Evolutionary conservation across 192 early-diverging fungal genomes (phyloP), one percentile per base, ranked within the genome.

Genomic region (Podila epigama): DNA sequence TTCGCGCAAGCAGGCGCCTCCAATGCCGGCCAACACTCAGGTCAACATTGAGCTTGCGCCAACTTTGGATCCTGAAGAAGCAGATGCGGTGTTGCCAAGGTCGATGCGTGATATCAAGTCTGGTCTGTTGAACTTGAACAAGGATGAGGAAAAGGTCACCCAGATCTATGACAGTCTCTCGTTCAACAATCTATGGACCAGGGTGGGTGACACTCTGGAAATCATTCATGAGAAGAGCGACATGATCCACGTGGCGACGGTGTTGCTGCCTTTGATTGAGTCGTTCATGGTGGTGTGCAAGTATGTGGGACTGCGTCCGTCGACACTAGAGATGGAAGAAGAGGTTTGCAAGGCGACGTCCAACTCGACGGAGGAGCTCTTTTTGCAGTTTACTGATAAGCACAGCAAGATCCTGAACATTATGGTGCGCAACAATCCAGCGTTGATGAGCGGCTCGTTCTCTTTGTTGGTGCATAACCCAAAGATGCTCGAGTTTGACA

Each of bases 401-500:
- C 95, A 99, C 83, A 91, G 92, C 64, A 98, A 97, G 89, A 90
- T 97, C 22, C 87, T 99, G 33, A 99, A 99, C 79, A 94, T 91
- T 27, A 96, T 99, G 90, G 97, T 99, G 39, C 91, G 97, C 66
- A 97, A 96, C 83, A 99, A 95, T 71, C 96, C 97, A 4, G 89
- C 92, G 0, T 68, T 99, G 39, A 94, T 99, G 92, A 96, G 92
- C 70, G 96, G 96, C 4, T 98, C 97, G 9, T 99, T 99, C 79
- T 93, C 96, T 25, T 80, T 99, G 42, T 81, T 99, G 52, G 94
- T 99, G n/a, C 93, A 93, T 61, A 98, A 97, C 70, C 95, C 96
- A 52, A 97, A 96, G 70, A 94, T 98, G 66, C 84, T 99, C 42
- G 96, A 99, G 67, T 99, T 99, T 83, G 97, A 99, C 85, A 99